A percentile compares a stretch with the other conserved stretches of the same genome.
phyloP scores from a whole-genome alignment of 768 basidiomycete species.

The Melanogaster broomeanus region DNA sequence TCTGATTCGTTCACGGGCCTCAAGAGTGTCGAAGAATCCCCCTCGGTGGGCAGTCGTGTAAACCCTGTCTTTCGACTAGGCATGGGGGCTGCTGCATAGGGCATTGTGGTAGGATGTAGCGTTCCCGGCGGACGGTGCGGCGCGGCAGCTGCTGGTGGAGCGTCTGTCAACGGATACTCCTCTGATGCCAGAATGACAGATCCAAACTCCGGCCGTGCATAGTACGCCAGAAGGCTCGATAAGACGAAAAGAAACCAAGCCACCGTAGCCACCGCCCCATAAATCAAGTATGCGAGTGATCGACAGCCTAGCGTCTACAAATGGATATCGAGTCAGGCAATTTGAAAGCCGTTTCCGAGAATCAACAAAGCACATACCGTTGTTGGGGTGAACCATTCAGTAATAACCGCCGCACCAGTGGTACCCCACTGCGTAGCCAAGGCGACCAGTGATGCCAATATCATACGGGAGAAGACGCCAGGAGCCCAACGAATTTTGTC shows the following conservation, averaged over 20 bases:
- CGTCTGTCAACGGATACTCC: too few species aligned
- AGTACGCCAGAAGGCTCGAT: constrained; percentile 29
- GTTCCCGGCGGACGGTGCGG: not conserved
- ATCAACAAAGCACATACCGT: constrained; percentile 7
- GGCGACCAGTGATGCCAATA: constrained; percentile 31
- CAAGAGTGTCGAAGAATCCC: too few species aligned
- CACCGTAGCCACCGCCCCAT: constrained; percentile 27
- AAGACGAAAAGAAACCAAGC: constrained; percentile 32
- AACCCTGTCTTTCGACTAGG: too few species aligned
- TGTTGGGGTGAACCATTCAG: constrained; percentile 33
- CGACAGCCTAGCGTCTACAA: constrained; percentile 36
- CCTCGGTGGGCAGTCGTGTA: too few species aligned
- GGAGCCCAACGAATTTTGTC: constrained; percentile 19
- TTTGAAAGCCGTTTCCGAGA: not conserved
- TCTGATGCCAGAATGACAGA: not conserved
- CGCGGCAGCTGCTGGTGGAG: not conserved
- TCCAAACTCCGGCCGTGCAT: constrained; percentile 4
- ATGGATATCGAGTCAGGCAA: not conserved
- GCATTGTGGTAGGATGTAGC: too few species aligned
- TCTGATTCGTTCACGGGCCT: too few species aligned
- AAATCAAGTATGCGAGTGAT: constrained; percentile 32
- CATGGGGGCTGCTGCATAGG: too few species aligned
- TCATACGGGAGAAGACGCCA: constrained; percentile 24
- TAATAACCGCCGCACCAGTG: constrained; percentile 27
- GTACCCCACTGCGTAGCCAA: constrained; percentile 36